Evolutionary conservation across 495 filamentous ascomycete genomes (phyloP), one percentile per base, ranked within the genome.

Genomic region (Aspergillus steynii): DNA sequence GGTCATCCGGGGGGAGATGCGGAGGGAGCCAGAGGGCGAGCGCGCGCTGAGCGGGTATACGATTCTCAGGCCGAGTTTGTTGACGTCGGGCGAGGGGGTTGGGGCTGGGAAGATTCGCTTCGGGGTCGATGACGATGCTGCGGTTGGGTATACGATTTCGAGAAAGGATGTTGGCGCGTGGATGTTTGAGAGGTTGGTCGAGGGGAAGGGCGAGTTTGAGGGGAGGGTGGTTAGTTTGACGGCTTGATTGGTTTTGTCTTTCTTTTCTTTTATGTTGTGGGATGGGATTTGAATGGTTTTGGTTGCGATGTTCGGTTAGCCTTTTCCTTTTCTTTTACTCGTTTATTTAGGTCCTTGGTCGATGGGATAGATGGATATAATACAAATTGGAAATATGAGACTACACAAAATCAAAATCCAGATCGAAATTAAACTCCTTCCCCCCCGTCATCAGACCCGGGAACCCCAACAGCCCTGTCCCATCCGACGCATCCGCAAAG

Each of bases 61-160:
- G 14, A 68, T 88, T 37, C 67, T 88, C 14, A 71, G 85, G 10
- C 74, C 77, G 7, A 77, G 71, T 53, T 64, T 78, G 25, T 65
- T 80, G 57, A 69, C 53, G 27, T 65, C 75, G 52, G 71, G 73
- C 8, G 71, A 72, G 57, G 71, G 72, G 27, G 64, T 56, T 2
- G 61, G 61, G 15, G 9, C 53, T 50, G 65, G 55, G 51, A 53
- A 51, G 29, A 65, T 82, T 42, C 71, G 71, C 10, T 74, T 73
- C n/a, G 79, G 80, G 3, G 64, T 77, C 37, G 81, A 80, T 37
- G 68, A 74, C 58, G 71, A 71, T 0, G 61, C 59, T 32, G 74
- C 70, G 2, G 73, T 82, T 49, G 81, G 81, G 8, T 83, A 83
- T 69, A 72, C 59, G 6, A 83, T 78, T 54, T 71, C 65, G 15